Evolutionary conservation across 2,329 filamentous ascomycete species (phyloP), one percentile per base, ranked within the genome.

Genomic region (Hymenoscyphus infarciens): DNA sequence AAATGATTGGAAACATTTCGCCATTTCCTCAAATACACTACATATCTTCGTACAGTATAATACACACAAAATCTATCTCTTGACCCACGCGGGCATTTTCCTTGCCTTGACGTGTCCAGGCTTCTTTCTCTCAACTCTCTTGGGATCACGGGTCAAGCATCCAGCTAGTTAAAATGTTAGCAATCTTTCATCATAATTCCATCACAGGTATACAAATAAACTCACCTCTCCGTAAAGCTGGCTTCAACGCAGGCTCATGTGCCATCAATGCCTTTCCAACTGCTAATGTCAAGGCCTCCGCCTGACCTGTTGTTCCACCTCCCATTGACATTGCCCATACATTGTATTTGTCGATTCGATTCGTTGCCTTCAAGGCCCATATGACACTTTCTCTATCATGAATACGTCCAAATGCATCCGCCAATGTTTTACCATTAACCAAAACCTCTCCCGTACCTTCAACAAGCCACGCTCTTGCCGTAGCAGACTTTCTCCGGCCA

Each of bases 81-180:
- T 98, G 83, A 98, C 93, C 95, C 96, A 99, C 72, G 95, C 85
- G 64, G 94, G 94, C 87, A 90, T 96, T 87, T 99, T 99, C 79
- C 95, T 90, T 63, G 95, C 94, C 84, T 99, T 99, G 80, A 96
- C 78, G 74, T 92, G 91, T 70, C 95, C 96, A 62, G 92, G 86
- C 85, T 99, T 98, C 88, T 99, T 99, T 77, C 95, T 94, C 80
- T 99, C 95, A 70, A 99, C 96, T 74, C 83, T 87, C 80, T 94
- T 92, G 63, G 88, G 85, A 80, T 99, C 94, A 74, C 94, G 89
- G 59, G 93, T 96, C 67, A 99, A 85, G 77, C 90, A 92, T 67
- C 96, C 96, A 75, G 94, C 95, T 99, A 76, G 62, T 72, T 70
- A 63, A 66, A 67, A 63, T 65, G 68, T 74, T 67, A 73, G 74